These are phyloP conservation scores for Centaurea solstitialis DNA, from an alignment of 129 eudicot species.

Conservation along the genomic window DNA sequence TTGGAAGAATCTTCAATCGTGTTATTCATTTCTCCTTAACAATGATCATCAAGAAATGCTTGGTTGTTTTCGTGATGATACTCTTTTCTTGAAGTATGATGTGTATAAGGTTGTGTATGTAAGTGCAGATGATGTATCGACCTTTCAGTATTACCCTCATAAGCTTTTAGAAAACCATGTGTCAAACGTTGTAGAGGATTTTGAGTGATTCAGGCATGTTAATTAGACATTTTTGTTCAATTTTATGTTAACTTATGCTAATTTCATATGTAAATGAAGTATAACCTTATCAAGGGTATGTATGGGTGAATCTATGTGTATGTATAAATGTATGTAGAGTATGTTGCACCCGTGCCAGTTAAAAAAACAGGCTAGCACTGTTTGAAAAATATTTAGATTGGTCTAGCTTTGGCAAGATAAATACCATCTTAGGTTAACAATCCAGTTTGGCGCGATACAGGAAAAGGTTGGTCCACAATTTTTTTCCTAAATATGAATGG, in stretches of 20 bases:
- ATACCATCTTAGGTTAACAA: background rate
- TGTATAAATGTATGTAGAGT: background rate
- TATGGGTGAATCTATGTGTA: background rate
- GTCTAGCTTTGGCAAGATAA: background rate
- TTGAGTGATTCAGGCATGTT: conserved; percentile 7
- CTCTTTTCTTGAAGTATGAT: conserved; percentile 50
- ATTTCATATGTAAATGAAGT: background rate
- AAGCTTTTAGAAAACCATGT: conserved; percentile 33
- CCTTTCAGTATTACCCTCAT: conserved; percentile 33
- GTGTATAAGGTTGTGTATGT: conserved; percentile 63
- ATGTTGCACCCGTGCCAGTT: background rate
- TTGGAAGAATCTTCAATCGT: conserved; percentile 57
- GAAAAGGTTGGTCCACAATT: background rate
- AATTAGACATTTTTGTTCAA: background rate
- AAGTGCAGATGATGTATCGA: conserved; percentile 43
- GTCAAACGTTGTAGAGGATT: conserved; percentile 8
- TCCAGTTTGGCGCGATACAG: background rate
- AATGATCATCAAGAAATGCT: conserved; percentile 40
- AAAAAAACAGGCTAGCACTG: background rate
- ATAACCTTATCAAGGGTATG: background rate
- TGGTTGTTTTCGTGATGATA: conserved; percentile 36
- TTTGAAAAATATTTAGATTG: background rate
- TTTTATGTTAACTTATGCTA: background rate
- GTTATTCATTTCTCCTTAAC: conserved; percentile 48
- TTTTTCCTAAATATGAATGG: background rate